Base-by-base conservation (phyloP, 2,329 filamentous ascomycete genomes). In the Exophiala mesophila region DNA sequence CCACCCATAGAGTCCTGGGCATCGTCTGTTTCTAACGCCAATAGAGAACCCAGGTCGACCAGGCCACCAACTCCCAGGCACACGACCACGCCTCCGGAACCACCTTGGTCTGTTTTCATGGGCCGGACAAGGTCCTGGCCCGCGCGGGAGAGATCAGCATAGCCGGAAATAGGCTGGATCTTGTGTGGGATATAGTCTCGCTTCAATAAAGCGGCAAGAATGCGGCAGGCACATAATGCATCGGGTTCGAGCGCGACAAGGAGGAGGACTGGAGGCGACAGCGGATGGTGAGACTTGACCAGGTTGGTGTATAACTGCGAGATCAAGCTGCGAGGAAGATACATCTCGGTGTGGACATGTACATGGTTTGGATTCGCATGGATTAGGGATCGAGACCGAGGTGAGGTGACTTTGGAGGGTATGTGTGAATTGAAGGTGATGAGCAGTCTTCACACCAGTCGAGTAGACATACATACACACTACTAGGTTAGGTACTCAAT, bases 141-240 rank as follows among this genome's bases (percentile, higher is more conserved):
- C 16, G 83, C 83, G 55, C 80, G 82, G 59, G 86, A 77, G 34
- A 98, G 78, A 63, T 97, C 92, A 53, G 80, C 82, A 78, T 96
- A 97, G 41, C 92, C 92, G 15, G 87, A 80, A 41, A 98, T 83
- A 1, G 92, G 92, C 59, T 96, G 87, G 59, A 97, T 95, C 67
- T 96, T 97, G 70, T 97, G 90, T 10, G 85, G 86, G 55, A 98
- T 94, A 62, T 94, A 97, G 71, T 98, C 92, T 73, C 90, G 85
- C 68, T 94, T 96, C 47, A 98, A 74, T n/a, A 98, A 76, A 37
- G 84, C 78, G 2, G 90, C 94, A 35, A 98, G 79, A 48, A 98
- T 96, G 49, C 89, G 88, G 63, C 88, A 94, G 50, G 89, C 92
- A 66, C 90, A 97, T 49, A 98, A 80, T 51, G 92, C 86, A 69